A percentile compares a stretch with the other conserved stretches of the same genome.
phyloP scores from a whole-genome alignment of 164 flowering plant species.

The Nelumbo lutea region DNA sequence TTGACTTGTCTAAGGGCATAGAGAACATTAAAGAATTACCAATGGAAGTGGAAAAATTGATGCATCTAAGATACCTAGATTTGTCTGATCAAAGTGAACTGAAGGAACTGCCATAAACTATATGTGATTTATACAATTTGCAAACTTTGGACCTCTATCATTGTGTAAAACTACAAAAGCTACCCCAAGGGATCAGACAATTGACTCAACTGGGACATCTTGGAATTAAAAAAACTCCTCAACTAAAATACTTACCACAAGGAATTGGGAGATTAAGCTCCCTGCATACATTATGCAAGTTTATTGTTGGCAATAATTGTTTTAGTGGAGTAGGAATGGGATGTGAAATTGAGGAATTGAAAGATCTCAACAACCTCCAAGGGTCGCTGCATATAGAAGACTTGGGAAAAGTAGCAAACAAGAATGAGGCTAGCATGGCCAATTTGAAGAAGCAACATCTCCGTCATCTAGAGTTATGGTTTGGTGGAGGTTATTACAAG shows the following conservation, averaged over 20 bases:
- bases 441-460: background rate
- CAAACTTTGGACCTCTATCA: background rate
- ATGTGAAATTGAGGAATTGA: background rate
- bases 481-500: too few species aligned
- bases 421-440: constrained; percentile 1
- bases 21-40: too few species aligned
- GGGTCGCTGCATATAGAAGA: background rate
- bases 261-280: background rate
- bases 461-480: background rate
- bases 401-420: background rate
- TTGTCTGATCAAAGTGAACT: constrained; percentile 16
- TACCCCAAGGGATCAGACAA: background rate
- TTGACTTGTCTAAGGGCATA: background rate
- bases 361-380: background rate
- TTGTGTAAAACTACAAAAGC: background rate
- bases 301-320: too few species aligned
- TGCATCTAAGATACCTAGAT: constrained; percentile 33
- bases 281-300: too few species aligned
- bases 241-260: background rate
- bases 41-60: background rate
- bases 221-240: background rate
- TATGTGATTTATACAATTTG: background rate
- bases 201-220: background rate
- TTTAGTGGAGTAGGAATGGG: background rate
- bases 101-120: background rate